Percentiles rank a stretch among this genome's conserved stretches.
Conservation (phyloP, 306 rosid genomes). For the Fragaria ananassa region DNA sequence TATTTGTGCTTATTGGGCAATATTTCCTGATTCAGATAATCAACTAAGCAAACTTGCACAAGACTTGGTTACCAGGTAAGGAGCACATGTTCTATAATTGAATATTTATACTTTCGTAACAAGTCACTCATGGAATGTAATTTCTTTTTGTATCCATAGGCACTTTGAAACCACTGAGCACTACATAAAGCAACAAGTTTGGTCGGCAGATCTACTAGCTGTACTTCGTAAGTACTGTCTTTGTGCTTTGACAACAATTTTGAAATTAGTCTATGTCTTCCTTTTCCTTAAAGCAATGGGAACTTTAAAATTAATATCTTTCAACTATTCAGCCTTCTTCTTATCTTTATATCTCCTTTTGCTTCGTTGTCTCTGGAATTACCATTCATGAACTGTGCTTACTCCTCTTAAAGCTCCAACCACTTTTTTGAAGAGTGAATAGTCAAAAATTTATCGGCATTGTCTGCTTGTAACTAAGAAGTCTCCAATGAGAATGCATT, state of each 20-base stretch:
- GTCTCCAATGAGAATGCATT: not conserved
- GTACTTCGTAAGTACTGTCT: conserved; percentile 63
- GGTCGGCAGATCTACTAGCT: conserved; percentile 49
- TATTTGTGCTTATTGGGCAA: conserved; percentile 59
- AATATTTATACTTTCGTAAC: conserved; percentile 13
- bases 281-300: not conserved
- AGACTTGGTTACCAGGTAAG: conserved; percentile 63
- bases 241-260: not conserved
- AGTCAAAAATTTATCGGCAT: not conserved
- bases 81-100: conserved; percentile 9
- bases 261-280: not conserved
- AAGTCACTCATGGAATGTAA: conserved; percentile 9
- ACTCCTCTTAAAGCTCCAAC: not conserved
- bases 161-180: conserved; percentile 49
- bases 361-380: not conserved
- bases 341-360: not conserved
- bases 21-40: conserved; percentile 75
- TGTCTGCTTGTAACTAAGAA: not conserved
- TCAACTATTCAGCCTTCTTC: not conserved
- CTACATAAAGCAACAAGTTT: conserved; percentile 52
- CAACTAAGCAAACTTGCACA: conserved; percentile 60
- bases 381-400: not conserved
- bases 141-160: conserved; percentile 26
- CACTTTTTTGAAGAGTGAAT: not conserved
- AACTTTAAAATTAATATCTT: not conserved